These are phyloP conservation scores for Sporisorium iseilematis-ciliati DNA, from an alignment of 1,284 basidiomycete genomes.

Conservation along the genomic window DNA sequence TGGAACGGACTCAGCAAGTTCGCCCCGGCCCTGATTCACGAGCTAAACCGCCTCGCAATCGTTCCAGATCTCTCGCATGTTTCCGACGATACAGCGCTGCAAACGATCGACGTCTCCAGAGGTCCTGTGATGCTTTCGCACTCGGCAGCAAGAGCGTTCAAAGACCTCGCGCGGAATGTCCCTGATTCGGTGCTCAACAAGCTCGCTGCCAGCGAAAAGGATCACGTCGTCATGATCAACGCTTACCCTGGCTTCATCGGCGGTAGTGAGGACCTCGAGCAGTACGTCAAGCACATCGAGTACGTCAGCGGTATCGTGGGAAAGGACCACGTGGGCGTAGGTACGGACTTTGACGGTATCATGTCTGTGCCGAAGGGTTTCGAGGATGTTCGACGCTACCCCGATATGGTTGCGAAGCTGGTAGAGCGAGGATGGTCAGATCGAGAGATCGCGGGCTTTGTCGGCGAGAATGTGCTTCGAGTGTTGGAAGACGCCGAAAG, in stretches of 20 bases:
- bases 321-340: constrained; percentile 39
- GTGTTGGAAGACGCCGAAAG: constrained; percentile 36
- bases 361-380: constrained; percentile 26
- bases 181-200: constrained; percentile 38
- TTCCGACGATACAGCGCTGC: constrained; percentile 44
- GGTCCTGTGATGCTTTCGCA: constrained; percentile 53
- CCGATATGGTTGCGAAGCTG: constrained; percentile 34
- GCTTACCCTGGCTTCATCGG: constrained; percentile 51
- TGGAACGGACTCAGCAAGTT: constrained; percentile 48
- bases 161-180: constrained; percentile 34
- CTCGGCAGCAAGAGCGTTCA: constrained; percentile 31
- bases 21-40: constrained; percentile 30
- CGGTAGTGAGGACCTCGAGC: constrained; percentile 35
- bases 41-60: constrained; percentile 47
- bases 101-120: constrained; percentile 32
- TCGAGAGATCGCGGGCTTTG: constrained; percentile 33
- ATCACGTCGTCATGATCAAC: constrained; percentile 51
- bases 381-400: constrained; percentile 45
- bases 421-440: constrained; percentile 42
- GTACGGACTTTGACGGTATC: constrained; percentile 55
- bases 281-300: constrained; percentile 37
- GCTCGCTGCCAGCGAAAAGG: constrained; percentile 26
- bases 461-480: constrained; percentile 44
- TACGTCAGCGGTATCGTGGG: constrained; percentile 39
- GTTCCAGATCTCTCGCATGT: constrained; percentile 51